Conservation (phyloP, 2,329 filamentous ascomycete species). For the Fusarium oligoseptatum region DNA sequence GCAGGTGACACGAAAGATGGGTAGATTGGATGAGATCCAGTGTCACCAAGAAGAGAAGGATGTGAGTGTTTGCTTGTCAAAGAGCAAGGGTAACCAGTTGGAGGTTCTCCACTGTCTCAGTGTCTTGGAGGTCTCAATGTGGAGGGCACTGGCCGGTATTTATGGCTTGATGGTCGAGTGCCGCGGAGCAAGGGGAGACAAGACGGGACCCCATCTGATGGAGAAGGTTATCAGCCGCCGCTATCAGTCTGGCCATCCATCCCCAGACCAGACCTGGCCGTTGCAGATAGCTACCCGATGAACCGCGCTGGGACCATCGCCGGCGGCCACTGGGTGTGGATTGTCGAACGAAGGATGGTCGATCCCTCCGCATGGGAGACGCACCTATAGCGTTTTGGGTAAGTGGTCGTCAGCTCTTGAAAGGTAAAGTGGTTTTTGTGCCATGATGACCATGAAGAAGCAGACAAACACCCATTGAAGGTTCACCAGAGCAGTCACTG, state of each 20-base stretch:
- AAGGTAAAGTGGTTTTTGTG: neutral
- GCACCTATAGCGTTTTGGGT: conserved; percentile 29
- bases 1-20: conserved; percentile 27
- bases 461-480: neutral
- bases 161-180: conserved; percentile 26
- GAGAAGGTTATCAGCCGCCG: conserved; percentile 29
- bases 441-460: neutral
- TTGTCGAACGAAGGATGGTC: conserved; percentile 23
- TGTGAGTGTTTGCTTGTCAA: conserved; percentile 21
- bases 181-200: conserved; percentile 6
- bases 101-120: conserved; percentile 34
- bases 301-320: conserved; percentile 33
- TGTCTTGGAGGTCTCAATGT: conserved; percentile 16
- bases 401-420: conserved; percentile 19
- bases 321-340: conserved; percentile 38
- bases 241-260: conserved; percentile 40
- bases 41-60: conserved; percentile 14
- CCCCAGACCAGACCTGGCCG: conserved; percentile 38
- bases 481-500: neutral
- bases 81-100: conserved; percentile 15
- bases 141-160: conserved; percentile 40
- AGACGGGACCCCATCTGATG: conserved; percentile 12
- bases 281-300: conserved; percentile 42
- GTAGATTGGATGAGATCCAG: conserved; percentile 25
- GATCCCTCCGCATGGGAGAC: conserved; percentile 13